Percentiles rank a stretch among this genome's conserved stretches.
phyloP scores from a whole-genome alignment of 2,329 filamentous ascomycete genomes.

The Chalaropsis ovoidea region DNA sequence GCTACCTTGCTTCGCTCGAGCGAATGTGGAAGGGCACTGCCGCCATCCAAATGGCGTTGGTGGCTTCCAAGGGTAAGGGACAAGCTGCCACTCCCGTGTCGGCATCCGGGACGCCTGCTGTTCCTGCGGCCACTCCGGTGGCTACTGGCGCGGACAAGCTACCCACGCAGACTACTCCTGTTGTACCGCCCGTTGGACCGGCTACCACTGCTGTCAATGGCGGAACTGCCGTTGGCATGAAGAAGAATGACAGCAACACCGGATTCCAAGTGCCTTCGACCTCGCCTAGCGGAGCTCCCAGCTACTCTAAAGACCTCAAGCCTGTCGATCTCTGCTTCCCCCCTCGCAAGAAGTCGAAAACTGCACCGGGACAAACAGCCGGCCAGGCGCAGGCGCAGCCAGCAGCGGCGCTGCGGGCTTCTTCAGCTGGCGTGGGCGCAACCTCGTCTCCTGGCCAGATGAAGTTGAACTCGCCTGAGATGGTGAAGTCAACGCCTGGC shows the following conservation, averaged over 20 bases:
- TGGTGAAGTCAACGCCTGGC: slow-evolving; percentile 25
- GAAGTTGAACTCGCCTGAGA: slow-evolving; percentile 15
- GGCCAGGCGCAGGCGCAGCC: not conserved
- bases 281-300: slow-evolving; percentile 51
- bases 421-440: slow-evolving; percentile 7
- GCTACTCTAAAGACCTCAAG: slow-evolving; percentile 37
- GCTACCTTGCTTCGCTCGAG: not conserved
- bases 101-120: not conserved
- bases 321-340: slow-evolving; percentile 49
- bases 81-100: not conserved
- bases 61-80: slow-evolving; percentile 3
- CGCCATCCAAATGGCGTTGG: not conserved
- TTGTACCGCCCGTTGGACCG: not conserved
- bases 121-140: not conserved
- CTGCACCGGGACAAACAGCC: not conserved
- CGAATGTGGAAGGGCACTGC: slow-evolving; percentile 1
- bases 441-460: slow-evolving; percentile 18
- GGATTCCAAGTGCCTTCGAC: slow-evolving; percentile 31
- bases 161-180: not conserved
- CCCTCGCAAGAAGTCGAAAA: slow-evolving; percentile 47
- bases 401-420: not conserved
- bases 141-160: not conserved
- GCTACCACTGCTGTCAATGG: not conserved
- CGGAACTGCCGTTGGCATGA: not conserved
- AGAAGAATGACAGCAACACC: slow-evolving; percentile 10